phyloP scores from a whole-genome alignment of 257 asterid species.

The Phtheirospermum japonicum region DNA sequence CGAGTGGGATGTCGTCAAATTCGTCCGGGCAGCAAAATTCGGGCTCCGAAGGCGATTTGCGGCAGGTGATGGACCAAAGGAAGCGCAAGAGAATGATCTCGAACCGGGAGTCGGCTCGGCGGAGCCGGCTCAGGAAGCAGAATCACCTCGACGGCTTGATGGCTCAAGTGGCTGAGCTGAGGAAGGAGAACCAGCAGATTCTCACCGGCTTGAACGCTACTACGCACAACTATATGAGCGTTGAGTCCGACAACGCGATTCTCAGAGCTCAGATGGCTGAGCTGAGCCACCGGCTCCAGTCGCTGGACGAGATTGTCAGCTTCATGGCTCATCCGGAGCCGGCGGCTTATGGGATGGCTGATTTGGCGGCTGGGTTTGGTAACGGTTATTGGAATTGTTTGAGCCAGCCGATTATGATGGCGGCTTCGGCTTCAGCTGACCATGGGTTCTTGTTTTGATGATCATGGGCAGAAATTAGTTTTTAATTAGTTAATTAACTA shows the following conservation, averaged over 20 bases:
- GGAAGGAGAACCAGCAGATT: constrained; percentile 60
- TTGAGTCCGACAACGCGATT: constrained; percentile 78
- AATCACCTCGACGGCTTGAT: constrained; percentile 73
- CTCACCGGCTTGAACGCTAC: constrained; percentile 45
- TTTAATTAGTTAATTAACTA: constrained; percentile 2
- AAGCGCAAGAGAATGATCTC: constrained; percentile 88
- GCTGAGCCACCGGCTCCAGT: constrained; percentile 68
- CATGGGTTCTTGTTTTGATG: constrained; percentile 38
- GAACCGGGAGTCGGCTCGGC: constrained; percentile 90
- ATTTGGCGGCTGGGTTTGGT: constrained; percentile 29
- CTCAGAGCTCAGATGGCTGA: constrained; percentile 78
- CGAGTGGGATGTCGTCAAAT: constrained; percentile 58
- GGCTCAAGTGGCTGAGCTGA: constrained; percentile 54
- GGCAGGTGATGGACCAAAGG: constrained; percentile 74
- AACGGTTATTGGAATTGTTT: constrained; percentile 50
- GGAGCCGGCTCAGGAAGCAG: constrained; percentile 90
- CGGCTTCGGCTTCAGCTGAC: constrained; percentile 64
- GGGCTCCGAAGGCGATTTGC: constrained; percentile 68
- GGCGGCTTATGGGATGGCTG: constrained; percentile 31
- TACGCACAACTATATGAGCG: constrained; percentile 44
- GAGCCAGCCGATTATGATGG: constrained; percentile 53
- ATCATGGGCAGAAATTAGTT: constrained; percentile 5
- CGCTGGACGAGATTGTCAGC: constrained; percentile 54
- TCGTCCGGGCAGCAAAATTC: constrained; percentile 58
- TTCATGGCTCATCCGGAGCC: constrained; percentile 26